A percentile compares a stretch with the other conserved stretches of the same genome.
phyloP scores from a whole-genome alignment of 164 flowering plant species.

The Stephania japonica region DNA sequence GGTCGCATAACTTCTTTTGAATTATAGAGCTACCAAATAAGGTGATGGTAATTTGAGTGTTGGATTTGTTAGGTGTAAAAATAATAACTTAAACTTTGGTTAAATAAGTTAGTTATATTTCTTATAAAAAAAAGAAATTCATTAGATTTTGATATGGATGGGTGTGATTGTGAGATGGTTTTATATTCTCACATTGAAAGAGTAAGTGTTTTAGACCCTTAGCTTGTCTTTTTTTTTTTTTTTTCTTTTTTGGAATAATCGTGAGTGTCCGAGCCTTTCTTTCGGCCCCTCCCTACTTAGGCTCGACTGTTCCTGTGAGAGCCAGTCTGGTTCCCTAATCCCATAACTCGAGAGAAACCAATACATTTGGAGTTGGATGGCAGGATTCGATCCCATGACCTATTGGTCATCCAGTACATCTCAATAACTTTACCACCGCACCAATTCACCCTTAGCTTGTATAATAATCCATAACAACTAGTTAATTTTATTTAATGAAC shows the following conservation, averaged over 20 bases:
- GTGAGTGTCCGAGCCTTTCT: too few species aligned
- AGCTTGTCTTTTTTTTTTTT: too few species aligned
- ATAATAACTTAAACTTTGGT: background rate
- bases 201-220: too few species aligned
- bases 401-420: too few species aligned
- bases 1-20: background rate
- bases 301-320: too few species aligned
- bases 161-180: background rate
- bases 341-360: too few species aligned
- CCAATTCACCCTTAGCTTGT: background rate
- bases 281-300: too few species aligned
- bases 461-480: background rate
- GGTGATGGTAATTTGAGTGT: background rate
- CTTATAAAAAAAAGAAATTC: background rate
- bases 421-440: too few species aligned
- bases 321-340: too few species aligned
- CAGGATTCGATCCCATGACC: too few species aligned
- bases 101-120: background rate
- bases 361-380: too few species aligned
- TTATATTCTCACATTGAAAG: background rate
- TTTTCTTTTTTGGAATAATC: too few species aligned
- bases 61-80: background rate
- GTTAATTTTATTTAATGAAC: background rate
- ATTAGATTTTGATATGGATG: background rate
- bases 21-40: background rate